Evolutionary conservation across 1,284 basidiomycete genomes (phyloP).

Genomic region (Cryptococcus wingfieldii): DNA sequence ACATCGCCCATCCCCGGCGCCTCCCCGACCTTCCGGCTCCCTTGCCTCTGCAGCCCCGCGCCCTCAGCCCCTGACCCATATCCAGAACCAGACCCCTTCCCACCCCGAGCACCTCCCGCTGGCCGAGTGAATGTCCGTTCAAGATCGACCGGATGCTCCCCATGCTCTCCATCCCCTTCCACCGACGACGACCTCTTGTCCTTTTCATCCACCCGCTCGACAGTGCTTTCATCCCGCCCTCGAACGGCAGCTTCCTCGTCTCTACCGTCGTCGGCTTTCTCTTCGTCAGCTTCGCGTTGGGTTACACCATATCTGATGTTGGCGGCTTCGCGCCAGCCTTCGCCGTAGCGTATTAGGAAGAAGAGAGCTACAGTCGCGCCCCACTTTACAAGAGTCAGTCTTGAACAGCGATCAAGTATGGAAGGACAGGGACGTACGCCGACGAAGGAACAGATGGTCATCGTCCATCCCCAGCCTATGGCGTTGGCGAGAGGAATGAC

Average conservation of each 20-base stretch:
- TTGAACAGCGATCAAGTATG: neutral
- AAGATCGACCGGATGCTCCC: neutral
- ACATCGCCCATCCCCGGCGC: slow-evolving; percentile 36
- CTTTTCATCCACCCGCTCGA: too few relatives aligned
- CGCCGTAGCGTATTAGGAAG: slow-evolving; percentile 24
- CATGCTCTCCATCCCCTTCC: too few relatives aligned
- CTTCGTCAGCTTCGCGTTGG: slow-evolving; percentile 13
- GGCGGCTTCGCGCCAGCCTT: slow-evolving; percentile 30
- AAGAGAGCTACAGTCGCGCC: slow-evolving; percentile 12
- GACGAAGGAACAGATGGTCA: slow-evolving; percentile 52
- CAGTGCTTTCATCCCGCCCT: neutral
- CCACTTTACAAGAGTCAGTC: slow-evolving; percentile 10
- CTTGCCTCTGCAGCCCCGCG: neutral
- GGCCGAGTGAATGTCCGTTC: neutral
- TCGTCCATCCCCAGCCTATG: slow-evolving; percentile 57
- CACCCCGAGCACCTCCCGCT: too few relatives aligned
- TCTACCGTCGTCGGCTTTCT: slow-evolving; percentile 7
- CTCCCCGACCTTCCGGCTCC: slow-evolving; percentile 6
- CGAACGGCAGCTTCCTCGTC: slow-evolving; percentile 9
- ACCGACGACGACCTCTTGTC: too few relatives aligned
- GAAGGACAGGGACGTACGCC: slow-evolving; percentile 23
- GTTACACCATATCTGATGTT: slow-evolving; percentile 19
- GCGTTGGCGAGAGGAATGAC: slow-evolving; percentile 56
- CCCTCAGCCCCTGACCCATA: too few relatives aligned
- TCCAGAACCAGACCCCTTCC: too few relatives aligned